These are phyloP conservation scores for Cylindrotheca fusiformis DNA, from an alignment of 108 stramenopile species.

Conservation along the genomic window DNA sequence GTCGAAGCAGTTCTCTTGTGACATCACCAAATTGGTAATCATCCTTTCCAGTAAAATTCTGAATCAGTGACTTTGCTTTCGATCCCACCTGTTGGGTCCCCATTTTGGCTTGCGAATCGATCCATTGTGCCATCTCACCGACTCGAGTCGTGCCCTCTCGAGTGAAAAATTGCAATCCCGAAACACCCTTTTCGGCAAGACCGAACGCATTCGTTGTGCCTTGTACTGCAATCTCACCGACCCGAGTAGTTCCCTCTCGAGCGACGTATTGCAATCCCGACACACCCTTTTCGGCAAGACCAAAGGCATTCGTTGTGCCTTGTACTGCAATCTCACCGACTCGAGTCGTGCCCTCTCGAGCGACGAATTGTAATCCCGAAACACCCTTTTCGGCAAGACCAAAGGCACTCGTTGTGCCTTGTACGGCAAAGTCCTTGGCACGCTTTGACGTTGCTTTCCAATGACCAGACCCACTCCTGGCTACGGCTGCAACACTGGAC, in stretches of 20 bases:
- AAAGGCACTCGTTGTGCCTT: too few species aligned
- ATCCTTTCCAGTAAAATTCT: conserved; percentile 54
- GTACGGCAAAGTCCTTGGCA: conserved; percentile 23
- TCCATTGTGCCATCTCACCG: conserved; percentile 23
- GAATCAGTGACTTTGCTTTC: conserved; percentile 36
- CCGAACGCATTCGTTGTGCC: too few species aligned
- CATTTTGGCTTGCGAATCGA: conserved; percentile 24
- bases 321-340: conserved; percentile 27
- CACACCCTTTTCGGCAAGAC: background rate
- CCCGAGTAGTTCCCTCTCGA: conserved; percentile 6
- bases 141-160: conserved; percentile 11
- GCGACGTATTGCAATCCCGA: background rate
- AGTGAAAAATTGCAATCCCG: conserved; percentile 2
- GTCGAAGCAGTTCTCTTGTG: conserved; percentile 39
- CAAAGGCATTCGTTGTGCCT: too few species aligned
- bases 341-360: conserved; percentile 5
- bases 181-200: background rate
- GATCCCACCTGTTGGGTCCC: conserved; percentile 41
- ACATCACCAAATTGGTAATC: conserved; percentile 67
- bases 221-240: conserved; percentile 27
- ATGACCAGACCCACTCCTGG: too few species aligned
- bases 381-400: background rate
- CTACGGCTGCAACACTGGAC: too few species aligned
- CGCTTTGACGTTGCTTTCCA: too few species aligned
- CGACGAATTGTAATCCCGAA: background rate